phyloP scores from a whole-genome alignment of 2,329 filamentous ascomycete genomes.

The Claviceps capensis region DNA sequence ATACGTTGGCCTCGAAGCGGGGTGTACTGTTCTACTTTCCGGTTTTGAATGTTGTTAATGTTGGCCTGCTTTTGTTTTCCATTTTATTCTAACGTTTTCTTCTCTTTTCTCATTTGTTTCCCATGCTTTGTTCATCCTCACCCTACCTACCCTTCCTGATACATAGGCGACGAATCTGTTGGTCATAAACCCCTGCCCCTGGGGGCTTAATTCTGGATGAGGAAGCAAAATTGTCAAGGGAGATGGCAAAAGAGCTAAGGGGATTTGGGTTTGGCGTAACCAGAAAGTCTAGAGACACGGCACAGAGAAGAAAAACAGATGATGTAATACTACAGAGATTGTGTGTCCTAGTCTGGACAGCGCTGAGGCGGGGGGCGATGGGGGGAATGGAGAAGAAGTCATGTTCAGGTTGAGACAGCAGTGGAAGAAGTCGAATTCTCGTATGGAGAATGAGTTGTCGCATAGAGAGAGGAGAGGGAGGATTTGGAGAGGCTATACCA shows the following conservation, averaged over 20 bases:
- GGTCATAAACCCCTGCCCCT: background rate
- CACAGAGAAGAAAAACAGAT: too few species aligned
- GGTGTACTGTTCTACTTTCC: slow-evolving; percentile 22
- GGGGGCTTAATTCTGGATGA: background rate
- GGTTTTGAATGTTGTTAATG: slow-evolving; percentile 18
- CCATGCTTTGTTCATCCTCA: too few species aligned
- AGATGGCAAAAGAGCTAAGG: too few species aligned
- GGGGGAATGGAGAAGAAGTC: background rate
- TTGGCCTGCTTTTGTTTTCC: background rate
- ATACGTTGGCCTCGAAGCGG: slow-evolving; percentile 18
- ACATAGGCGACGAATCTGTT: background rate
- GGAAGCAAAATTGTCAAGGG: background rate
- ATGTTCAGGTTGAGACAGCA: slow-evolving; percentile 7
- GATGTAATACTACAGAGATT: too few species aligned
- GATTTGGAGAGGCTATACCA: slow-evolving; percentile 13
- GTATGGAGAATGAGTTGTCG: background rate
- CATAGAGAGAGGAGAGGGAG: background rate
- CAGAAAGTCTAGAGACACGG: too few species aligned
- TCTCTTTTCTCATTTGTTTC: slow-evolving; percentile 5
- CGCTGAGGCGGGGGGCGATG: too few species aligned
- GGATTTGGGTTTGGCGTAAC: too few species aligned
- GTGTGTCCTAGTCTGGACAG: too few species aligned
- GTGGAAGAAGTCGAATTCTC: slow-evolving; percentile 5
- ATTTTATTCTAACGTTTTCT: background rate
- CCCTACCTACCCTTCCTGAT: slow-evolving; percentile 5